Base-by-base conservation (phyloP, 495 filamentous ascomycete genomes). In the Hypoxylon fuscum region DNA sequence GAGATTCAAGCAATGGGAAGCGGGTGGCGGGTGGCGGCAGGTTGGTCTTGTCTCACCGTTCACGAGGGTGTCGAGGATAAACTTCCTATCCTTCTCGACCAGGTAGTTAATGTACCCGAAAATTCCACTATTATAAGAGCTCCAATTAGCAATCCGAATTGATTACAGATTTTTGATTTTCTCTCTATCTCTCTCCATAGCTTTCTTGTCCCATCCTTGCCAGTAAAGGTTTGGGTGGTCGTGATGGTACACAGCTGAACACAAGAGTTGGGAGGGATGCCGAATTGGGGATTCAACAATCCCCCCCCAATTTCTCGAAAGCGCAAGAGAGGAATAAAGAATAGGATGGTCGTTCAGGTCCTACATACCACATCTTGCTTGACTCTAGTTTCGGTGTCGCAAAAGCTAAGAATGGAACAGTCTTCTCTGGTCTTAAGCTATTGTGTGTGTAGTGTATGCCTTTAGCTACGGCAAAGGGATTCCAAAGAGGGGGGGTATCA, bases 91-190 rank as follows among this genome's bases (percentile, higher is more conserved):
- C 84, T 96, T 97, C 81, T 98, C 95, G 68, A 97, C 91, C 71
- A 91, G 78, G 78, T 87, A 88, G 68, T 86, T 96, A 78, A 98
- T 91, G 82, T 98, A 98, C 64, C 95, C 95, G 80, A 97, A 97
- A 76, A 98, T 98, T 76, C 95, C 95, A 88, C 95, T 98, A 64
- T 57, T 37, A 63, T 49, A 57, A 50, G 41, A 44, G 23, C 40
- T 34, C 54, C 40, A 66, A 62, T 68, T 69, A 72, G 70, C 45
- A 62, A 18, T 22, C 37, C 21, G 34, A 47, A 41, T 65, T 21
- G n/a, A 60, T 43, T n/a, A 9, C 9, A 47, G 54, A 3, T 45
- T 25, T 14, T 10, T 10, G 12, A 25, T 21, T 29, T n/a, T n/a
- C n/a, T n/a, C n/a, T n/a, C n/a, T n/a, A n/a, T n/a, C n/a, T n/a